phyloP scores from a whole-genome alignment of 345 rosid genomes.

The Lenwebbia sp. region DNA sequence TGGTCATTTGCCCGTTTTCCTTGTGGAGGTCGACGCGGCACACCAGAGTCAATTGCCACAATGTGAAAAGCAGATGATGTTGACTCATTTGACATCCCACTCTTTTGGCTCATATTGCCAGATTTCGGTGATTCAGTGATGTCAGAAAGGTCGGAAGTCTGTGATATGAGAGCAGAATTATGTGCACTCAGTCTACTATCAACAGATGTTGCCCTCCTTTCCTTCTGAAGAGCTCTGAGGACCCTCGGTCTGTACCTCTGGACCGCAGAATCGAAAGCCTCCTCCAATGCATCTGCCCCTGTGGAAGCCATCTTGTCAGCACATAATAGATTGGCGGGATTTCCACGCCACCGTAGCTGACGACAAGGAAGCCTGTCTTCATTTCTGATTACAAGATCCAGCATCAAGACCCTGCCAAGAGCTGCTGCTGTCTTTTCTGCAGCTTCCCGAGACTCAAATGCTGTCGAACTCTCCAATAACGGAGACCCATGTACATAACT shows the following conservation, averaged over 20 bases:
- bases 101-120: slow-evolving; percentile 30
- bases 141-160: slow-evolving; percentile 61
- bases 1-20: slow-evolving; percentile 95
- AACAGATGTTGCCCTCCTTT: slow-evolving; percentile 77
- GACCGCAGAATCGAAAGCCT: slow-evolving; percentile 71
- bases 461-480: slow-evolving; percentile 65
- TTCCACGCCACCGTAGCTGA: slow-evolving; percentile 95
- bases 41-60: slow-evolving; percentile 89
- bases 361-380: slow-evolving; percentile 97
- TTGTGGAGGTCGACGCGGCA: slow-evolving; percentile 97
- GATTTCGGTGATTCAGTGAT: slow-evolving; percentile 51
- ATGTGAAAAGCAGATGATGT: slow-evolving; percentile 39
- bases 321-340: slow-evolving; percentile 79
- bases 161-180: slow-evolving; percentile 1
- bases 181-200: slow-evolving; percentile 50
- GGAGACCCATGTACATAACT: slow-evolving; percentile 98
- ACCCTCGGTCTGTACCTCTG: slow-evolving; percentile 64
- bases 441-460: slow-evolving; percentile 55
- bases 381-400: slow-evolving; percentile 93
- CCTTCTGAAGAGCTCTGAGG: slow-evolving; percentile 71
- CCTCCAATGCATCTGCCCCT: slow-evolving; percentile 43
- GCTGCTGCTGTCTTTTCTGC: slow-evolving; percentile 83
- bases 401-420: slow-evolving; percentile 76
- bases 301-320: slow-evolving; percentile 51
- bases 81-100: slow-evolving; percentile 42